Evolutionary conservation across 768 basidiomycete species (phyloP), one percentile per base, ranked within the genome.

Genomic region (Russula olivacea): DNA sequence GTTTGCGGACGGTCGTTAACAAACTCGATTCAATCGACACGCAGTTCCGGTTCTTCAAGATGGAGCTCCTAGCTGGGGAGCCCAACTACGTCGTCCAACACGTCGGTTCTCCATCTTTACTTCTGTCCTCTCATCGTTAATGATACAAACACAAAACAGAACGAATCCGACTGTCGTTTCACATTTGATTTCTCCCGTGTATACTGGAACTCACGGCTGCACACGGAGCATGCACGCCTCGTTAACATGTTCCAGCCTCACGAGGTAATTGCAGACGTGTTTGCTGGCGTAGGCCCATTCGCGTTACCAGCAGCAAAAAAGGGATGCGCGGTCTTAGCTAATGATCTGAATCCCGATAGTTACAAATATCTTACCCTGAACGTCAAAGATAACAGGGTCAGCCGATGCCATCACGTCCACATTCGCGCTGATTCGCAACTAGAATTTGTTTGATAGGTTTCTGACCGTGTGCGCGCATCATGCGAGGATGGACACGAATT

Each of bases 251-350:
- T 98, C 75, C 72, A 80, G 30, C 83, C 86, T 0, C 80, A 85
- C 28, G 91, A 93, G 57, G 83, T 98, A 21, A 74, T 98, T 25
- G 94, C 86, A 3, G 97, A 99, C 72, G 93, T 91, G 34, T 95
- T 98, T 72, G 97, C 97, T 0, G 97, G 97, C 15, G 95, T 99
- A 2, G 97, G 97, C 1, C 97, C 97, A 0, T 99, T 99, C 72
- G 89, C 92, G 9, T 74, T 98, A 8, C 97, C 97, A 3, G 90
- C 96, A 2, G 96, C 88, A 1, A 94, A 86, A 76, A 93, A 91
- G 68, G 92, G 94, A 1, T 92, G 91, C 70, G 85, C 84, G 4
- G 91, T 98, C 0, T 76, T 95, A 41, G 95, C 90, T 14, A 98
- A 98, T 67, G 97, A 99, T 72, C 75, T 98, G 61, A 99, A 99